phyloP scores from a whole-genome alignment of 768 basidiomycete genomes.

The Suillus subluteus region DNA sequence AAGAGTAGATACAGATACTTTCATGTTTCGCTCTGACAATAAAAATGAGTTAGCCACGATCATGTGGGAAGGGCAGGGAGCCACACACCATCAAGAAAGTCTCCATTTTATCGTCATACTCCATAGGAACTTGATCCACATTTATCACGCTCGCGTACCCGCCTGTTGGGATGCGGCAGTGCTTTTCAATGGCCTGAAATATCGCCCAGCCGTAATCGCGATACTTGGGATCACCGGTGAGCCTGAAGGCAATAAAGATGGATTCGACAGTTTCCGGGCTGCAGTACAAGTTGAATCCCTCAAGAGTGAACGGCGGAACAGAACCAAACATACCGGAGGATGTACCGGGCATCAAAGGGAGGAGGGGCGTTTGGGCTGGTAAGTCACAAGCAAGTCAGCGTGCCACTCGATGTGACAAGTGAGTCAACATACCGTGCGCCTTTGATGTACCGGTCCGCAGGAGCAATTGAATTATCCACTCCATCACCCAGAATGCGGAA shows the following conservation, averaged over 20 bases:
- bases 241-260: slow-evolving; percentile 87
- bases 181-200: slow-evolving; percentile 85
- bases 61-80: neutral
- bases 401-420: neutral
- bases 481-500: slow-evolving; percentile 71
- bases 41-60: neutral
- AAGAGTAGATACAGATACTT: slow-evolving; percentile 93
- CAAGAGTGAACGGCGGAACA: neutral
- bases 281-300: slow-evolving; percentile 7
- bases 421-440: slow-evolving; percentile 56
- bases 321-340: slow-evolving; percentile 65
- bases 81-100: slow-evolving; percentile 83
- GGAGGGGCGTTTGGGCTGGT: slow-evolving; percentile 28
- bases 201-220: slow-evolving; percentile 87
- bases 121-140: slow-evolving; percentile 74
- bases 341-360: slow-evolving; percentile 88
- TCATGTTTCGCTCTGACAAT: slow-evolving; percentile 75
- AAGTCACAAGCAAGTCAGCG: slow-evolving; percentile 11
- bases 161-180: slow-evolving; percentile 76
- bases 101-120: slow-evolving; percentile 90
- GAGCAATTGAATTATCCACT: slow-evolving; percentile 38
- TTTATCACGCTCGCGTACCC: slow-evolving; percentile 86
- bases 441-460: slow-evolving; percentile 91
- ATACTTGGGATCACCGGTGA: slow-evolving; percentile 83
- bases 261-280: slow-evolving; percentile 96